Conservation (phyloP, 139 green algal genomes). For the Chlorella sp. region DNA sequence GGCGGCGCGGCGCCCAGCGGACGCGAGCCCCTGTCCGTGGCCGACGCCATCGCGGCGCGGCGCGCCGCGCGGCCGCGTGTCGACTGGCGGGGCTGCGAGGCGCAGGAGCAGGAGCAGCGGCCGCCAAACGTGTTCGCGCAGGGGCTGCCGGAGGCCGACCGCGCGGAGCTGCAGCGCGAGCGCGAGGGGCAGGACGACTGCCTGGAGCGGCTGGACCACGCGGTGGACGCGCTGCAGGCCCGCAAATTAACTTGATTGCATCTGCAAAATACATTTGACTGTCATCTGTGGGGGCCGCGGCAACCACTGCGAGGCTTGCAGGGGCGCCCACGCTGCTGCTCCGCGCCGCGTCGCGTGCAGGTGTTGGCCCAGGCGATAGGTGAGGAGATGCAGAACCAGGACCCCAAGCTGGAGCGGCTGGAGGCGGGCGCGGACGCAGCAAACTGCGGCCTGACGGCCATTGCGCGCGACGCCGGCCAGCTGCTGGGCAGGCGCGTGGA, state of each 20-base stretch:
- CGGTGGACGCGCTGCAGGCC: conserved; percentile 5
- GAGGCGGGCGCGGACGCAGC: not conserved
- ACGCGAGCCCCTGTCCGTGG: not conserved
- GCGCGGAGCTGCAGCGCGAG: conserved; percentile 18
- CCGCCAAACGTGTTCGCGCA: not conserved
- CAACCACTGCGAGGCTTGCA: not conserved
- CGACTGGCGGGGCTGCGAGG: not conserved
- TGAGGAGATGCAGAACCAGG: conserved; percentile 22
- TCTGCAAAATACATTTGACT: not conserved
- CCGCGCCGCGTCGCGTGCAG: not conserved
- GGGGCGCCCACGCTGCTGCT: not conserved
- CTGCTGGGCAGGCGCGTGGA: too few species aligned
- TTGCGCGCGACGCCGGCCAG: not conserved
- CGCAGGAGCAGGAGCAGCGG: not conserved
- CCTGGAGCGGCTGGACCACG: conserved; percentile 11
- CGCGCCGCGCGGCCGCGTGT: not conserved
- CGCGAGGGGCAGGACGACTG: conserved; percentile 8
- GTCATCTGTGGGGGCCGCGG: not conserved
- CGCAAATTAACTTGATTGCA: too few species aligned
- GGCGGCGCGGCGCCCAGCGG: not conserved
- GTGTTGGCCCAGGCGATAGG: conserved; percentile 10
- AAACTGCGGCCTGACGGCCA: not conserved
- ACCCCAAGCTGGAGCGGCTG: conserved; percentile 8
- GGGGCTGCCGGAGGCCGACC: conserved; percentile 8
- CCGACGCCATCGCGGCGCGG: not conserved